These are phyloP conservation scores for Dryadomyces quercivorus DNA, from an alignment of 2,329 filamentous ascomycete species.

Conservation along the genomic window DNA sequence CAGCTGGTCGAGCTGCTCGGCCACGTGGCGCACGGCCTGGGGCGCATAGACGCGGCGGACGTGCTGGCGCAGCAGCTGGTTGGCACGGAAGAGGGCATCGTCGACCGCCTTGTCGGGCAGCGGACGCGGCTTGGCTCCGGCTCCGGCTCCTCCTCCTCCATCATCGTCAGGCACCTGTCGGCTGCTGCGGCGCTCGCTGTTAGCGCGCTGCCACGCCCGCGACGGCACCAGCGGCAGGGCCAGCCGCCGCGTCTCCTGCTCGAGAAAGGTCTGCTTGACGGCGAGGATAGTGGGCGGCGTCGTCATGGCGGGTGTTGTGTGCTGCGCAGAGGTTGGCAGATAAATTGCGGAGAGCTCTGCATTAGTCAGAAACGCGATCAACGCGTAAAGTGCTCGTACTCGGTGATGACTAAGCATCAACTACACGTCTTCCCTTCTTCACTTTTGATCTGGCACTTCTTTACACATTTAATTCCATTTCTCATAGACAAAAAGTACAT, in stretches of 20 bases:
- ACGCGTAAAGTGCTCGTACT: not conserved
- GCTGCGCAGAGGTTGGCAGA: not conserved
- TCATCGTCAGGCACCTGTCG: not conserved
- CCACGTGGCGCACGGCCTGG: slow-evolving; percentile 57
- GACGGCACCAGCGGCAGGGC: slow-evolving; percentile 46
- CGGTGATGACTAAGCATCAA: too few species aligned
- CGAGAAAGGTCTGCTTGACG: slow-evolving; percentile 53
- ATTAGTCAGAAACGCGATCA: not conserved
- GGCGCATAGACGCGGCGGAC: slow-evolving; percentile 52
- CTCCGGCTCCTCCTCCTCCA: not conserved
- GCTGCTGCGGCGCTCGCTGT: slow-evolving; percentile 19
- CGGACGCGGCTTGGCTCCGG: slow-evolving; percentile 19
- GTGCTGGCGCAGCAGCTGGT: slow-evolving; percentile 52
- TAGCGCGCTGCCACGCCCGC: slow-evolving; percentile 35
- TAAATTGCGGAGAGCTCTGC: not conserved
- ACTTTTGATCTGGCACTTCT: too few species aligned
- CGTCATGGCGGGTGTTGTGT: slow-evolving; percentile 1
- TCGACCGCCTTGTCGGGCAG: slow-evolving; percentile 39
- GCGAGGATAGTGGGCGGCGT: slow-evolving; percentile 43
- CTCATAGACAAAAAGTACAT: too few species aligned
- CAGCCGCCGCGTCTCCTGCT: slow-evolving; percentile 48
- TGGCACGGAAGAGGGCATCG: slow-evolving; percentile 45
- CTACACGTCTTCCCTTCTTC: too few species aligned
- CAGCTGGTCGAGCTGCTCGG: slow-evolving; percentile 57
- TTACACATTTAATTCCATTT: too few species aligned